phyloP scores from a whole-genome alignment of 176 grass and related monocot genomes.

The Raddia distichophylla region DNA sequence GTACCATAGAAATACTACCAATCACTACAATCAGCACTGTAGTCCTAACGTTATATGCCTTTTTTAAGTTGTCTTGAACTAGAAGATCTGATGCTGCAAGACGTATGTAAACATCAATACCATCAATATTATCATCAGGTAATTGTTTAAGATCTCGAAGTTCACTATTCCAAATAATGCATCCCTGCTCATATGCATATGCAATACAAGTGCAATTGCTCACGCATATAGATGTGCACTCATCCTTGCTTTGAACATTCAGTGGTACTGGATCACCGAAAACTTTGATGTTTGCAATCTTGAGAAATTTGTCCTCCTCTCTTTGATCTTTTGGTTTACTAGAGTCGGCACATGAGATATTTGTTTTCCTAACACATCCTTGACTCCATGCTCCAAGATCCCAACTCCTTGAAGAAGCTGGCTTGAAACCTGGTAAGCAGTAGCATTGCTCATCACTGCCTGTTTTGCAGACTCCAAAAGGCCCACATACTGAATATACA shows the following conservation, averaged over 20 bases:
- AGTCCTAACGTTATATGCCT: neutral
- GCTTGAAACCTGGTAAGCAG: slow-evolving; percentile 40
- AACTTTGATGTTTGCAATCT: slow-evolving; percentile 28
- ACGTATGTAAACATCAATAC: slow-evolving; percentile 32
- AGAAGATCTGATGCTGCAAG: slow-evolving; percentile 34
- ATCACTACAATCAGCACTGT: neutral
- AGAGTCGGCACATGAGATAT: slow-evolving; percentile 1
- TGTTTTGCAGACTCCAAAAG: slow-evolving; percentile 46
- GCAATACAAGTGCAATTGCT: slow-evolving; percentile 44
- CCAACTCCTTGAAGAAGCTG: slow-evolving; percentile 18
- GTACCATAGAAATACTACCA: neutral
- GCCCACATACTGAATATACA: slow-evolving; percentile 36
- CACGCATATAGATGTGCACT: slow-evolving; percentile 41
- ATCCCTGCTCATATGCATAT: slow-evolving; percentile 23
- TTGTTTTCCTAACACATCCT: slow-evolving; percentile 23
- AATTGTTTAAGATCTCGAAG: slow-evolving; percentile 25
- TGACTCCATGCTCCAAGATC: slow-evolving; percentile 20
- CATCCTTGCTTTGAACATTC: neutral
- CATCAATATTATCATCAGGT: slow-evolving; percentile 25
- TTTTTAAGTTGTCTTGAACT: slow-evolving; percentile 1
- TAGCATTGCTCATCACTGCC: slow-evolving; percentile 27
- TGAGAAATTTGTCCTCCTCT: slow-evolving; percentile 17
- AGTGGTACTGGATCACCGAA: slow-evolving; percentile 2
- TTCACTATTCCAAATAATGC: slow-evolving; percentile 42
- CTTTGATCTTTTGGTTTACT: neutral